Base-by-base conservation (phyloP, 2,329 filamentous ascomycete species). In the Botryosphaeria agaves region DNA sequence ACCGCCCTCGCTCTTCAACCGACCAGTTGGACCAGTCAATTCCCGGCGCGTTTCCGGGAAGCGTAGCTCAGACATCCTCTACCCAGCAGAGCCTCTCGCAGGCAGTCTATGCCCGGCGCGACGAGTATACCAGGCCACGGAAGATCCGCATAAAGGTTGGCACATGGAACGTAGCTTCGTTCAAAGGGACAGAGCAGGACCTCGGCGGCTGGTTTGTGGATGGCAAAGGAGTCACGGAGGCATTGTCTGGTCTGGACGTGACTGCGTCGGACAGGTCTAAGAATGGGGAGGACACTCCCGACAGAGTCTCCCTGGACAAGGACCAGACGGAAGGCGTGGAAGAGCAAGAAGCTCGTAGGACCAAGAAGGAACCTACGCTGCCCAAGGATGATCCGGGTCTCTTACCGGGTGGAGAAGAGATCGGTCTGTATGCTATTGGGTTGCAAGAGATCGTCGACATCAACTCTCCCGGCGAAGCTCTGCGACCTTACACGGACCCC, bases 371-470 rank as follows among this genome's bases (percentile, higher is more conserved):
- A 25, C 41, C 54, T 1, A 61, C 62, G 0, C 36, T 64, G 7
- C 61, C 62, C 1, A 45, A 47, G 17, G 43, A 56, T 18, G 64
- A 69, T 37, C 43, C 50, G 12, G 53, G 54, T 2, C 45, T 48
- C 5, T 37, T 77, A 2, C 56, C 70, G 1, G 68, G 66, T 7
- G 66, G 65, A 18, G 66, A 76, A 14, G 71, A 83, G n/a, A 68
- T 95, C 26, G 85, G 79, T 2, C 66, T 98, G 11, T 98, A 95
- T 47, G 80, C 85, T 0, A 61, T 98, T 5, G 87, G 84, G 0
- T 56, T 98, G 32, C 89, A 98, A 48, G 89, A 98, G 55, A 73
- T 95, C 16, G 78, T 94, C 7, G 83, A 93, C 49, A 64, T 98
- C 34, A 77, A 75, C 16, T 76, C 78, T 18, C 72, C 83, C 3